Evolutionary conservation across 2,329 filamentous ascomycete genomes (phyloP).

Genomic region (Bipolaris zeicola): DNA sequence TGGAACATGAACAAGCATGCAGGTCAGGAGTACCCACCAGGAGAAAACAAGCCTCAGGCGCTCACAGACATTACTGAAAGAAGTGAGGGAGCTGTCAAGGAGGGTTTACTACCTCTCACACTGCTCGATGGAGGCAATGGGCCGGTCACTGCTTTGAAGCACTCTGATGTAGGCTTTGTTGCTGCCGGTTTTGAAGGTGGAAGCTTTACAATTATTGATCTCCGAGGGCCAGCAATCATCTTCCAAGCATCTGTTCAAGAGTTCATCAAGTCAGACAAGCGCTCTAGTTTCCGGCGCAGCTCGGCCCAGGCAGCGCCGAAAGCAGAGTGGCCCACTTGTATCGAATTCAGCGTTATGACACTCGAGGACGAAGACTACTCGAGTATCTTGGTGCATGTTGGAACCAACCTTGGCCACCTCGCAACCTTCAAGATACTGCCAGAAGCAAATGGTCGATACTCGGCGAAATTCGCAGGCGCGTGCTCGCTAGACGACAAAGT

Average conservation of each 20-base stretch:
- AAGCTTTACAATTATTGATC: constrained; percentile 79
- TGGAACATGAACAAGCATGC: constrained; percentile 82
- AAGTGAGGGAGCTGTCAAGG: constrained; percentile 73
- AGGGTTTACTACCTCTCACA: constrained; percentile 79
- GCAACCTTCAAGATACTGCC: constrained; percentile 91
- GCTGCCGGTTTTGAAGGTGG: constrained; percentile 85
- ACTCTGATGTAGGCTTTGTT: constrained; percentile 93
- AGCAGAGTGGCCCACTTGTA: constrained; percentile 75
- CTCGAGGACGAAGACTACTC: constrained; percentile 94
- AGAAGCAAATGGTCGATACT: constrained; percentile 69
- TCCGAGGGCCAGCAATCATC: constrained; percentile 85
- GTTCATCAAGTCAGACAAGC: constrained; percentile 76
- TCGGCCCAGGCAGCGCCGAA: constrained; percentile 55
- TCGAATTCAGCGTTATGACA: constrained; percentile 90
- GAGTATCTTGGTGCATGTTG: constrained; percentile 89
- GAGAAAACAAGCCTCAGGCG: constrained; percentile 55
- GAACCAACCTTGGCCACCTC: constrained; percentile 82
- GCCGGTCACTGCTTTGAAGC: constrained; percentile 75
- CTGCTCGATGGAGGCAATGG: constrained; percentile 85
- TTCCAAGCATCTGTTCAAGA: constrained; percentile 75
- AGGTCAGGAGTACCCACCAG: constrained; percentile 65
- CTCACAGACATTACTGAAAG: constrained; percentile 76
- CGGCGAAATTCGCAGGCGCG: constrained; percentile 72
- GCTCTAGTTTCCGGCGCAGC: constrained; percentile 69
- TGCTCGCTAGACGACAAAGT: constrained; percentile 69